Evolutionary conservation across 495 filamentous ascomycete genomes (phyloP), one percentile per base, ranked within the genome.

Genomic region (Daldinia caldariorum): DNA sequence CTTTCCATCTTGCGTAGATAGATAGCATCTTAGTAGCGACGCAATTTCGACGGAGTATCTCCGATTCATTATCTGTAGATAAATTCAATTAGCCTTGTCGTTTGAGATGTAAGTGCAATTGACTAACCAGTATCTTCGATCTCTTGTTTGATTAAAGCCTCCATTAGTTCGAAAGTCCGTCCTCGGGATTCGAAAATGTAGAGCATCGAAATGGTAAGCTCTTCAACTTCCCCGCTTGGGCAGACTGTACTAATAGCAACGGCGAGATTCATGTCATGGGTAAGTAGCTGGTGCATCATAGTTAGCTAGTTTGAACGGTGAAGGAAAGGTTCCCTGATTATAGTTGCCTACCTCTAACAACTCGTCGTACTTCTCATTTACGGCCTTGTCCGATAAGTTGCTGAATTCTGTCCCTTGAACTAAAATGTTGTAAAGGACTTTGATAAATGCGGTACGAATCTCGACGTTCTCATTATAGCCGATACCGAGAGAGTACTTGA

Each of bases 21-120:
- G 88, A 88, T 9, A 90, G 82, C 86, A 89, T 88, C 74, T 90
- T 90, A 9, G 88, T 90, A 20, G 88, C 84, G 3, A 90, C 88
- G 65, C 87, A 89, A 31, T 88, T 89, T 41, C 88, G 80, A 14
- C 88, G 82, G 7, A 90, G 77, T 18, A 90, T 77, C 70, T 90
- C 88, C 0, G 87, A 82, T 66, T 90, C 88, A 63, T 87, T 88
- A 72, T 90, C 88, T 83, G 53, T 18, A 41, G 12, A 16, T 10
- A 6, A 60, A 18, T 51, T 66, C 7, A 63, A 38, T 66, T 61
- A 50, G 58, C 32, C 18, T 18, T n/a, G 13, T 45, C 5, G 9
- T 12, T 60, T 43, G 6, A 35, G 31, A 31, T 4, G 13, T 8
- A 0, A 29, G 7, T 22, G 26, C 1, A 22, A 9, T 29, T 16